Base-by-base conservation (phyloP, 352 stramenopile species). In the Thalassiosira livingstoniorum region DNA sequence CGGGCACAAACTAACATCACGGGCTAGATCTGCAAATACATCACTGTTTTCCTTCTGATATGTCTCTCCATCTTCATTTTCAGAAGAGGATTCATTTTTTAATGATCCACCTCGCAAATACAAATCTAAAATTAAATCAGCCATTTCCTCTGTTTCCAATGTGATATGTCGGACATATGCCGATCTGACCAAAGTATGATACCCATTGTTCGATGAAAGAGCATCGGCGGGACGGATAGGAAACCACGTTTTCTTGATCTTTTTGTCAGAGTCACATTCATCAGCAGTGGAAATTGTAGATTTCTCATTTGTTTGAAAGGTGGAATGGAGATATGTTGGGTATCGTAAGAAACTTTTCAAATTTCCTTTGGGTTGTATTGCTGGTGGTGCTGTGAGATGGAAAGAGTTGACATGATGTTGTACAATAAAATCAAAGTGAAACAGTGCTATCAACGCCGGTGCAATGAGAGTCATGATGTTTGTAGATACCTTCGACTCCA, bases 91-190 rank as follows among this genome's bases (percentile, higher is more conserved):
- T 29, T 11, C 10, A n/a, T 29, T 47, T 29, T n/a, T 39, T 1
- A 78, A 39, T 10, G 32, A 70, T 5, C 57, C 58, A 21, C 65
- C 68, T 34, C 77, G 70, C 4, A 87, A 27, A 62, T 90, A 90
- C 23, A 75, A 57, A 45, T 89, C 47, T 29, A 92, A 10, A 25
- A 77, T 82, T 2, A 90, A 42, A 64, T 91, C 51, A 21, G 80
- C 86, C 78, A 86, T 91, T 62, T 90, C 81, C 51, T 80, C 64
- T 23, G 83, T 88, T 64, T 90, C 78, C 1, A 91, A 67, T 0
- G 92, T 70, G 61, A 91, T 68, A 72, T 93, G 86, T 34, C 88
- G 79, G 15, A 93, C 10, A 68, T 87, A 91, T 3, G 86, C 65
- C 21, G 64, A 71, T 55, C 78, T 43, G 0, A 91, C 86, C 7